Percentiles rank a stretch among this genome's conserved stretches.
Evolutionary conservation across 306 rosid genomes (phyloP).

Genomic region (Lagenaria siceraria): DNA sequence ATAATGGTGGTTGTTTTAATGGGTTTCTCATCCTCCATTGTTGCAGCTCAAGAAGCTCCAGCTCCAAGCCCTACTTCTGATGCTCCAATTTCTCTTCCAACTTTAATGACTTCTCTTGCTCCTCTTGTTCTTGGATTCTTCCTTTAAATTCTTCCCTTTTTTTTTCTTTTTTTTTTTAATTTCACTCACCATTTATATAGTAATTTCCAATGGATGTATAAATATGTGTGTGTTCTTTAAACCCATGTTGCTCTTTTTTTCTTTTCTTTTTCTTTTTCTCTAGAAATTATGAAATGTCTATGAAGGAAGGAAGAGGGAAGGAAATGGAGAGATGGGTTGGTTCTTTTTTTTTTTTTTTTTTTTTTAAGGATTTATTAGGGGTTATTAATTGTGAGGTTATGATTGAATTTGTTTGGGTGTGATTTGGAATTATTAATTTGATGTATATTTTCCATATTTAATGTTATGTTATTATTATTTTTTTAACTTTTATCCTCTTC

Average conservation of each 20-base stretch:
- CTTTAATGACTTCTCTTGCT: not conserved
- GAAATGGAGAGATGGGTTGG: not conserved
- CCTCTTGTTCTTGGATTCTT: not conserved
- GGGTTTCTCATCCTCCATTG: not conserved
- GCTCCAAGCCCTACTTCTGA: not conserved
- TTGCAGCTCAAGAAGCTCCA: not conserved
- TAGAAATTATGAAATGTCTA: not conserved
- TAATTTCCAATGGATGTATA: not conserved
- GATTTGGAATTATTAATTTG: not conserved
- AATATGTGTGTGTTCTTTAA: not conserved
- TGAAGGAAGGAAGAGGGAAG: not conserved
- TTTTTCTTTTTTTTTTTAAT: not conserved
- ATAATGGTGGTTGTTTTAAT: not conserved
- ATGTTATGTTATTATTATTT: not conserved
- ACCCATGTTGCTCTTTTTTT: too few relatives aligned
- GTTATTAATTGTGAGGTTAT: not conserved
- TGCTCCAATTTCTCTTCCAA: not conserved
- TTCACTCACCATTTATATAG: not conserved
- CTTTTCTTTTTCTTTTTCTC: not conserved
- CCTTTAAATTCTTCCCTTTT: not conserved
- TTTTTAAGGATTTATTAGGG: not conserved
- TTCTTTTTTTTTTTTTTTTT: not conserved
- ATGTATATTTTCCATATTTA: not conserved
- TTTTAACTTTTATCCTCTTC: too few relatives aligned
- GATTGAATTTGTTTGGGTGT: constrained; percentile 5